Base-by-base conservation (phyloP, 305 asterid genomes). In the Caryopteris hybrid region DNA sequence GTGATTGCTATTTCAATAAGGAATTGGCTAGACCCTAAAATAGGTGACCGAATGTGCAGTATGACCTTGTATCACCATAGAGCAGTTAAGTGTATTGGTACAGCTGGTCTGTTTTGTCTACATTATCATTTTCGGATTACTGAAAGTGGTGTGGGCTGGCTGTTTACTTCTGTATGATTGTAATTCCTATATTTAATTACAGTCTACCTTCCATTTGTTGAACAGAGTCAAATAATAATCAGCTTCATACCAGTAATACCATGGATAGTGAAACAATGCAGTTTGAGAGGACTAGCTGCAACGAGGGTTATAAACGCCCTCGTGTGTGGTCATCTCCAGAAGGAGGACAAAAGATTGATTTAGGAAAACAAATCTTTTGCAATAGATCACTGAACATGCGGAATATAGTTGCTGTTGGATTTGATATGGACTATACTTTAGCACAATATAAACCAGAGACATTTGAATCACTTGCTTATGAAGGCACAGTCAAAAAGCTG, bases 391-490 rank as follows among this genome's bases (percentile, higher is more conserved):
- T 94, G 59, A 94, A 94, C 86, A 91, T 91, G 96, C 87, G 74
- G 73, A 94, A 53, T 60, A 89, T 94, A 54, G 92, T 91, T 69
- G 91, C 96, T 69, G 96, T 94, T 52, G 99, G 99, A 68, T 94
- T 94, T 43, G 99, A 94, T 60, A 94, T 91, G 97, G 97, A 94
- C 71, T 93, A 93, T 67, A 93, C 99, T 3, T 75, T 93, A 81
- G 99, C 96, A 2, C 97, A 93, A 53, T 93, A 93, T 80, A 93
- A 81, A 61, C 81, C 97, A 21, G 96, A 93, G 79, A 91, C 99
- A 8, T 93, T 93, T 69, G 99, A 93, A 57, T 76, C 91, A 4
- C 95, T 93, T 76, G 95, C 99, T 67, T 93, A 93, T 72, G 88
- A 78, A 71, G 96, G 99, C 85, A 88, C 97, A 12, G 85, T 93